Evolutionary conservation across 306 rosid species (phyloP), one percentile per base, ranked within the genome.

Genomic region (Potentilla sterilis): DNA sequence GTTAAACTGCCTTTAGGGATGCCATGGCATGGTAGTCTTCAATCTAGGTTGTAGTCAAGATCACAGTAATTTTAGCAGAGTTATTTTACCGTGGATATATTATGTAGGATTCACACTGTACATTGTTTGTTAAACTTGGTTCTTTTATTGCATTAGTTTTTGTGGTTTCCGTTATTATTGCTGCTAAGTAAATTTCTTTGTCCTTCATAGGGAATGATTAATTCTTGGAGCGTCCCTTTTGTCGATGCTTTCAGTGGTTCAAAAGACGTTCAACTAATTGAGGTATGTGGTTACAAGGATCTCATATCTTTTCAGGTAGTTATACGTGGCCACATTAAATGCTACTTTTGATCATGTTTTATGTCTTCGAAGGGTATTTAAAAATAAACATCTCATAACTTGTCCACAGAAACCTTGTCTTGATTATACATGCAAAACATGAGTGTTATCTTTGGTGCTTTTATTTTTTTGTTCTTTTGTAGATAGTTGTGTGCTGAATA

Each of bases 191-290:
- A 57, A 4, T 32, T 67, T 66, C 41, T 77, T 55, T 81, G 37
- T 81, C 78, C 72, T 78, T 86, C 69, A 62, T 85, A 94, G 97
- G 86, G 67, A 72, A 84, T 92, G 98, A 72, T 84, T 69, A 79
- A 90, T 61, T 94, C 98, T 70, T 94, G 98, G 98, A 88, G 87
- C 32, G 63, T 43, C 52, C 89, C 96, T 77, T 94, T 90, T 81
- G 40, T 75, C 35, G 83, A 90, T 75, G 81, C 89, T 61, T 90
- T 83, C 42, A 69, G 84, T 69, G 67, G 83, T 82, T 92, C 95
- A 16, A 78, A 79, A 74, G 83, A 86, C 21, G 74, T 81, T 79
- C 85, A 81, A 67, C 74, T 92, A n/a, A 87, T 85, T 63, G 87
- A 92, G 93, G 98, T 94, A 85, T 46, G 15, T 46, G 49, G 9